Conservation (phyloP, 129 eudicot genomes). For the Flaveria bidentis region DNA sequence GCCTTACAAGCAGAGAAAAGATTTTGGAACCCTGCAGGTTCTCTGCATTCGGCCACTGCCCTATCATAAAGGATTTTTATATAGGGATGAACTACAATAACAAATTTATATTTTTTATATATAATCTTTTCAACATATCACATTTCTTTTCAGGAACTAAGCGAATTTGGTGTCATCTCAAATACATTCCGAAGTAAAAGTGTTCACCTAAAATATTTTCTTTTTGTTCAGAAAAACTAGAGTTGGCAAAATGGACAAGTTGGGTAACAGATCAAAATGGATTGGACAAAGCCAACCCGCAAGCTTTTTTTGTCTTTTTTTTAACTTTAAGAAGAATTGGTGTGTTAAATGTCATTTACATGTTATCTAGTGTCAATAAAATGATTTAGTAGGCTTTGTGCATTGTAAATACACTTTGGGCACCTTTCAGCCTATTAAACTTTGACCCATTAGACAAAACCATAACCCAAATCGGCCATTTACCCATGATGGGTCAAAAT, state of each 20-base stretch:
- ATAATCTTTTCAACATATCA: background rate
- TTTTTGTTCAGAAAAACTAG: background rate
- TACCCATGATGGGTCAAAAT: slow-evolving; percentile 5
- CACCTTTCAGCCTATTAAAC: background rate
- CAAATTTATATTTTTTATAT: background rate
- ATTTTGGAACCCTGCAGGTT: too few species aligned
- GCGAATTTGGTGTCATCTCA: background rate
- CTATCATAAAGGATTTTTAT: background rate
- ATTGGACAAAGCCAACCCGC: background rate
- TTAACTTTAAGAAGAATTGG: too few species aligned
- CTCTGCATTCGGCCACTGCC: background rate
- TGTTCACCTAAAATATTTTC: background rate
- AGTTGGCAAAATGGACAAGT: background rate
- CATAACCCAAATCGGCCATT: background rate
- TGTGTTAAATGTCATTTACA: too few species aligned
- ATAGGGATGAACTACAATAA: background rate
- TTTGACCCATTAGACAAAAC: background rate
- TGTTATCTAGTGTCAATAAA: background rate
- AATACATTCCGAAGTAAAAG: background rate
- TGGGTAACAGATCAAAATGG: background rate
- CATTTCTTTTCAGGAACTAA: background rate
- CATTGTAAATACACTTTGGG: background rate
- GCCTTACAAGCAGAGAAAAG: too few species aligned
- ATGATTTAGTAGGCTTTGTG: background rate
- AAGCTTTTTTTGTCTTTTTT: too few species aligned